Conservation (phyloP, 441 rosid species). For the Populus trichocarpa region DNA sequence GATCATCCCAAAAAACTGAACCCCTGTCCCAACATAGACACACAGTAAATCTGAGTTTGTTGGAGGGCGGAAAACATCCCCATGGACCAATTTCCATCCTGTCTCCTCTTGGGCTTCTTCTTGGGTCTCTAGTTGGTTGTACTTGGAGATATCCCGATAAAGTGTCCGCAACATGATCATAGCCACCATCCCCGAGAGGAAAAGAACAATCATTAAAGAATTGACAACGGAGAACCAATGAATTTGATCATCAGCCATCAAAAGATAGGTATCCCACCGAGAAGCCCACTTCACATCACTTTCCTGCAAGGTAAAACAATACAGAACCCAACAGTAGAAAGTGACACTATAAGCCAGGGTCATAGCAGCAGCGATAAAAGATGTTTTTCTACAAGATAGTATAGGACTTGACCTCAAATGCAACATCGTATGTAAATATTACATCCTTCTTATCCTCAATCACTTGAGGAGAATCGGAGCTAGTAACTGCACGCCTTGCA, state of each 20-base stretch:
- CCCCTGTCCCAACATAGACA: conserved; percentile 94
- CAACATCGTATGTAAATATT: conserved; percentile 88
- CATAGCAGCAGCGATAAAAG: not conserved
- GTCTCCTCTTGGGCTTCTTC: conserved; percentile 95
- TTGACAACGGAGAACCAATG: conserved; percentile 95
- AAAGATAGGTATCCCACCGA: conserved; percentile 93
- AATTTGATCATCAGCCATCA: conserved; percentile 93
- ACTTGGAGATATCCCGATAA: conserved; percentile 87
- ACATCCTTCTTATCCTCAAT: conserved; percentile 73
- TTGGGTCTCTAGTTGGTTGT: conserved; percentile 93
- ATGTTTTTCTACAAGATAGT: not conserved
- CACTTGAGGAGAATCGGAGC: conserved; percentile 80
- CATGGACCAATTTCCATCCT: conserved; percentile 90
- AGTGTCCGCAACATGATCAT: conserved; percentile 95
- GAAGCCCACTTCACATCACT: conserved; percentile 97
- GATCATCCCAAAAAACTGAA: conserved; percentile 89
- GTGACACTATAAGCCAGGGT: not conserved
- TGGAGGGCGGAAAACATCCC: conserved; percentile 91
- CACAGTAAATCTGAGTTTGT: conserved; percentile 70
- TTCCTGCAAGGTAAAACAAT: conserved; percentile 41
- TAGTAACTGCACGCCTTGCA: conserved; percentile 69
- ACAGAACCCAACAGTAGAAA: conserved; percentile 2
- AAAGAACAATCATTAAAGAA: conserved; percentile 91
- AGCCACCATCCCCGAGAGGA: conserved; percentile 97
- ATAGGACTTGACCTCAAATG: conserved; percentile 53